These are phyloP conservation scores for Glycine soja DNA, from an alignment of 306 rosid genomes.

Conservation along the genomic window DNA sequence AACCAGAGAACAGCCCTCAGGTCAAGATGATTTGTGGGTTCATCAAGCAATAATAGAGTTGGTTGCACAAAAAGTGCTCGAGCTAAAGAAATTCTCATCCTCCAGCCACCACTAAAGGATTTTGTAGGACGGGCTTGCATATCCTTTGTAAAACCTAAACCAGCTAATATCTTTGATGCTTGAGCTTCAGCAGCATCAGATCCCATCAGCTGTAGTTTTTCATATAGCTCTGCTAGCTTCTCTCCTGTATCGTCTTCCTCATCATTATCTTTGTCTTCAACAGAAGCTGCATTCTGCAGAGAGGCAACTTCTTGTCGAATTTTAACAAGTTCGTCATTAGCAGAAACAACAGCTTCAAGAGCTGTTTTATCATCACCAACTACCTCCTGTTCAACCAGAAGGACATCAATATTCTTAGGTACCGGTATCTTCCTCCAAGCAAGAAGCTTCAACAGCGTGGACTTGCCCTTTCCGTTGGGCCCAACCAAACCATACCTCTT, in stretches of 20 bases:
- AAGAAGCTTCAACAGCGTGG: conserved; percentile 80
- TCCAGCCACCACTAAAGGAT: conserved; percentile 84
- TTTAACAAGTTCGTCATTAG: conserved; percentile 72
- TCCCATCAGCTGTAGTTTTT: conserved; percentile 65
- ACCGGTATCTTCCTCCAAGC: conserved; percentile 92
- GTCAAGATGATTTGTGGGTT: conserved; percentile 78
- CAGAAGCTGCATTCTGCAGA: conserved; percentile 58
- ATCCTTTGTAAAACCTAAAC: conserved; percentile 78
- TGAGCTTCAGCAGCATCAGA: conserved; percentile 82
- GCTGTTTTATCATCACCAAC: conserved; percentile 80
- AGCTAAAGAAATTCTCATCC: conserved; percentile 79
- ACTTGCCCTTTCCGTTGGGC: conserved; percentile 79
- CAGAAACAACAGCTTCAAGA: conserved; percentile 76
- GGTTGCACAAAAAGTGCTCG: conserved; percentile 81
- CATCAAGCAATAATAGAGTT: conserved; percentile 74
- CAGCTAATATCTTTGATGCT: conserved; percentile 84
- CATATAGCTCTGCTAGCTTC: conserved; percentile 74
- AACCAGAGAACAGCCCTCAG: conserved; percentile 84
- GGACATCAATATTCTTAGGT: conserved; percentile 84
- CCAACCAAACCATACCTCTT: conserved; percentile 78
- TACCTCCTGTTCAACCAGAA: conserved; percentile 81
- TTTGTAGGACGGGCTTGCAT: conserved; percentile 76
- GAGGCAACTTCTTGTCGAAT: conserved; percentile 67
- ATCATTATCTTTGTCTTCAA: conserved; percentile 47
- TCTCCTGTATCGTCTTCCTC: conserved; percentile 66